Base-by-base conservation (phyloP, 129 eudicot genomes). In the Flaveria brownii region DNA sequence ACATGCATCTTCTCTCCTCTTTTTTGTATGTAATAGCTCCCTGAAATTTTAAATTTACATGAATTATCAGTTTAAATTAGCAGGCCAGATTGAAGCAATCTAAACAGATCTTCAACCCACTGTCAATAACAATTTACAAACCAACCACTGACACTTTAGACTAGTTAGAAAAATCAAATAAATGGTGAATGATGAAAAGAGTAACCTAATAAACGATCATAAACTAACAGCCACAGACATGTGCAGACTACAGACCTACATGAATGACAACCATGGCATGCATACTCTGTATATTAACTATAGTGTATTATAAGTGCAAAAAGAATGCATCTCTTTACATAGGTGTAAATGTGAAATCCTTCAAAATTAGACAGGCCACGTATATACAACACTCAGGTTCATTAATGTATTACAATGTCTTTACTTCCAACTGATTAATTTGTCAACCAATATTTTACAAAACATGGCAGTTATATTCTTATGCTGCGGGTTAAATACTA, bases 1-100 rank as follows among this genome's bases (percentile, higher is more conserved):
- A 20, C 85, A 80, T n/a, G 90, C 86, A 54, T 87, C 96, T 1
- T 85, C 85, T 80, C 82, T 89, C 62, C 96, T 85, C 85, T 86
- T 72, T 85, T 85, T 82, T 39, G 87, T 90, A 74, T 90, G 92
- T 64, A 90, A 83, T 70, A 86, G 86, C 67, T 87, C 86, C 85
- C 92, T 90, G 89, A 77, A 70, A 67, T 76, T 20, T 57, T 28
- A 79, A 23, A n/a, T 57, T 63, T 16, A 65, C 42, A 72, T 72
- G 68, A 55, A 36, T 55, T 25, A 72, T 9, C 20, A n/a, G 50
- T 54, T 22, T 17, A 26, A 30, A 52, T 3, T 7, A 33, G 55
- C 16, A 72, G 51, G 7, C 4, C 20, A 56, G 28, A 72, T 15
- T 18, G 17, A 52, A 74, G 33, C 39, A 75, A 70, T 13, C 16